Evolutionary conservation across 2,329 filamentous ascomycete genomes (phyloP).

Genomic region (Paraconiothyrium brasiliense): DNA sequence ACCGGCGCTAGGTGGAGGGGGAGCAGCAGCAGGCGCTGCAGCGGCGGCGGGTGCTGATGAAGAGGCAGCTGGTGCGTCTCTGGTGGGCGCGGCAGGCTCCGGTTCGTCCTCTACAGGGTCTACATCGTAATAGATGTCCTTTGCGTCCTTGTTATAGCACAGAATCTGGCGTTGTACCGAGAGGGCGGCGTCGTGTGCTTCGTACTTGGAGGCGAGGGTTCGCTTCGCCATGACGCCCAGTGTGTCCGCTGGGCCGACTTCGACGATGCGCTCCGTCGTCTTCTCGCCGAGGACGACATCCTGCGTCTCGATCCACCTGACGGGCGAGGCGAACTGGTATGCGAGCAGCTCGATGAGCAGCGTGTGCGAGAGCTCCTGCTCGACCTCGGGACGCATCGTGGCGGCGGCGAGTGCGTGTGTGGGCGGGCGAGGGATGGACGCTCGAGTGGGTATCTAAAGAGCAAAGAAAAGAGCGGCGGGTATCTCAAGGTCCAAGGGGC

Average conservation of each 20-base stretch:
- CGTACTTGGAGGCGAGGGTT: constrained; percentile 95
- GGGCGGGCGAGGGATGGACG: constrained; percentile 20
- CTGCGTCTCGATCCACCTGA: constrained; percentile 99
- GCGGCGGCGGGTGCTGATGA: constrained; percentile 58
- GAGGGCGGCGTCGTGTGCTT: constrained; percentile 96
- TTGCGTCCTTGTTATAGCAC: constrained; percentile 99
- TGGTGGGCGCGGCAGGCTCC: constrained; percentile 63
- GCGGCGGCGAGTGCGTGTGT: constrained; percentile 29
- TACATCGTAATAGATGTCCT: constrained; percentile 99
- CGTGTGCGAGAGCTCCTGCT: constrained; percentile 98
- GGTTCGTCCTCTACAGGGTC: constrained; percentile 85
- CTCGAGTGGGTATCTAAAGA: constrained; percentile 22
- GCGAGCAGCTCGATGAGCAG: constrained; percentile 97
- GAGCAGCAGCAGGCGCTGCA: constrained; percentile 61
- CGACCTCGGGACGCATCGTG: constrained; percentile 95
- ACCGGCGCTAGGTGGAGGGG: constrained; percentile 75
- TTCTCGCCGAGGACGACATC: constrained; percentile 99
- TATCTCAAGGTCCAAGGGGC: constrained; percentile 15
- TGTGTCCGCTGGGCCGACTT: constrained; percentile 96
- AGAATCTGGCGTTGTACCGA: constrained; percentile 97
- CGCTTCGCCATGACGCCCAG: constrained; percentile 97
- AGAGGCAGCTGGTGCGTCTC: constrained; percentile 53
- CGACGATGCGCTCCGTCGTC: constrained; percentile 94
- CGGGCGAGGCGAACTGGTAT: constrained; percentile 98
- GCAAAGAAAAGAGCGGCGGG: constrained; percentile 20